These are phyloP conservation scores for Cairneyella variabilis DNA, from an alignment of 495 filamentous ascomycete species.

Conservation along the genomic window DNA sequence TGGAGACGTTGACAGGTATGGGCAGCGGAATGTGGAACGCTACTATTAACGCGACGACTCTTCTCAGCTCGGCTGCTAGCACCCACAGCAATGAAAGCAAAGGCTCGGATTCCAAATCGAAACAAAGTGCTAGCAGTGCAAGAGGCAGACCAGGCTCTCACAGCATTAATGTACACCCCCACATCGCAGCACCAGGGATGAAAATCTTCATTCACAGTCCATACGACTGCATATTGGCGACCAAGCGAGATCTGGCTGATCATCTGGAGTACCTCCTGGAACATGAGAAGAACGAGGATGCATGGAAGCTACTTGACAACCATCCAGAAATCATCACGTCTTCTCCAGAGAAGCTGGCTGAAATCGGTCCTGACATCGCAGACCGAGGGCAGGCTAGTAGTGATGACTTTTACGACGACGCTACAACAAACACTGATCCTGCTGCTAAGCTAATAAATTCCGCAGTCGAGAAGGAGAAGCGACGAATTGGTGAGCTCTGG, in stretches of 20 bases:
- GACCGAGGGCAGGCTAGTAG: constrained; percentile 49
- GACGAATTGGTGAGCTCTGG: constrained; percentile 89
- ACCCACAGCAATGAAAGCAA: constrained; percentile 67
- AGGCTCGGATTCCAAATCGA: constrained; percentile 38
- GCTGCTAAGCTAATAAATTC: constrained; percentile 44
- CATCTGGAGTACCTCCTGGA: constrained; percentile 81
- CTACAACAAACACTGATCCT: constrained; percentile 57
- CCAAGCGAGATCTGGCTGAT: constrained; percentile 78
- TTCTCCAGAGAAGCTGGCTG: constrained; percentile 30
- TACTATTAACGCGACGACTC: constrained; percentile 73
- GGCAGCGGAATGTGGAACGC: constrained; percentile 70
- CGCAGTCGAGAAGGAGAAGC: constrained; percentile 82
- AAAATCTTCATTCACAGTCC: constrained; percentile 97
- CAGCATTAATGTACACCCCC: constrained; percentile 36
- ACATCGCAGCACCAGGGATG: constrained; percentile 60
- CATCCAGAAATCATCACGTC: constrained; percentile 68
- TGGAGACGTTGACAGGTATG: constrained; percentile 60
- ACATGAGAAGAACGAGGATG: constrained; percentile 72
- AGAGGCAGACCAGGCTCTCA: constrained; percentile 13
- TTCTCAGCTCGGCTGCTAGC: constrained; percentile 87
- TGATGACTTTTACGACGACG: constrained; percentile 82
- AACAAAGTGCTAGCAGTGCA: constrained; percentile 30
- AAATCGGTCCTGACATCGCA: constrained; percentile 44
- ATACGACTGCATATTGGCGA: constrained; percentile 86
- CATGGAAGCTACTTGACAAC: constrained; percentile 83